Evolutionary conservation across 2,329 filamentous ascomycete genomes (phyloP), one percentile per base, ranked within the genome.

Genomic region (Colletotrichum salicis): DNA sequence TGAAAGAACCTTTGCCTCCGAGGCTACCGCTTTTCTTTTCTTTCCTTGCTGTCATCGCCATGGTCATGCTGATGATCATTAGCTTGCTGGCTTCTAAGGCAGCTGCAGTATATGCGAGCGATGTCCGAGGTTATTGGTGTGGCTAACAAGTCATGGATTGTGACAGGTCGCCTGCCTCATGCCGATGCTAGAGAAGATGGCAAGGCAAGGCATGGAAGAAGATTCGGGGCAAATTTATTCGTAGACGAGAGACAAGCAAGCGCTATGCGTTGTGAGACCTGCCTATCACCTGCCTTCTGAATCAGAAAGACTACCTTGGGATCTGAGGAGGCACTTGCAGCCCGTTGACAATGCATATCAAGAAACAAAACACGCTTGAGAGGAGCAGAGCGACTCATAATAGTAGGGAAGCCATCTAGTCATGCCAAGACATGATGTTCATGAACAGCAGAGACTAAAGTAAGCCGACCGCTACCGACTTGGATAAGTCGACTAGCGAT

Each of bases 91-190:
- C 19, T 33, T 45, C 29, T 13, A 19, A n/a, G 41, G 55, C 63
- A 61, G 54, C 5, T 59, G 29, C n/a, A 27, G 31, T n/a, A 24
- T 57, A 15, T 55, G 29, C 52, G 45, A 56, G 29, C 22, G 8
- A 24, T 24, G 35, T 41, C 45, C 41, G 54, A 58, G 29, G 33
- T 56, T 15, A 33, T 52, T 12, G 11, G 15, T 51, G 33, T 64
- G 69, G 52, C 69, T 22, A 22, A 59, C 41, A 64, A 48, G 52
- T 58, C 64, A 55, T 54, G 45, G 24, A 48, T 52, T 58, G 58
- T 69, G 64, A 69, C 69, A 57, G 31, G 64, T 63, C 58, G 54
- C 69, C 22, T 69, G 41, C 64, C 45, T 52, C 6, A 13, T 48
- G 41, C 35, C 41, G 6, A 11, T 63, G 33, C 27, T 33, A 41